Conservation (phyloP, 768 basidiomycete species). For the Auriculariales sp. region DNA sequence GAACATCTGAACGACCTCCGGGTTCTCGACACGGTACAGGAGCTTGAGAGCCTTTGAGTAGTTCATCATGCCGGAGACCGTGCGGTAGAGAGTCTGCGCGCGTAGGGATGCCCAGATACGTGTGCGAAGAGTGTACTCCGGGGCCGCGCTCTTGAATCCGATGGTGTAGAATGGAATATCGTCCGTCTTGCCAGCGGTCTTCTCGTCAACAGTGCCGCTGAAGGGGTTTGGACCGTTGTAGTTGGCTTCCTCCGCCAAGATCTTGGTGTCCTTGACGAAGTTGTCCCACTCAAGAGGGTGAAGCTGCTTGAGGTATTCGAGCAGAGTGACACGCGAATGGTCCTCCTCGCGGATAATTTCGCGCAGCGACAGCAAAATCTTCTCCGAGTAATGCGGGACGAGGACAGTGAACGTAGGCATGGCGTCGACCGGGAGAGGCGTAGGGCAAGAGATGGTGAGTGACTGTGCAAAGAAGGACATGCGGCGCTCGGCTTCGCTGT, state of each 20-base stretch:
- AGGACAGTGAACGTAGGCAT: constrained; percentile 99
- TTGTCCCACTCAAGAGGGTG: constrained; percentile 99
- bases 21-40: constrained; percentile 98
- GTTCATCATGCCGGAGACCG: constrained; percentile 99
- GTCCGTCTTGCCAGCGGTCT: constrained; percentile 68
- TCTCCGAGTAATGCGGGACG: constrained; percentile 97
- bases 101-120: constrained; percentile 98
- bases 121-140: constrained; percentile 95
- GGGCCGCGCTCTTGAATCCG: constrained; percentile 97
- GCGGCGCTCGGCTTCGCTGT: constrained; percentile 90
- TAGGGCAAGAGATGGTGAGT: constrained; percentile 86
- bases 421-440: constrained; percentile 90
- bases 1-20: constrained; percentile 93
- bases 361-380: constrained; percentile 91
- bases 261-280: constrained; percentile 99
- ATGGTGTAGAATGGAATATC: constrained; percentile 97
- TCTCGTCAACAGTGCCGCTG: constrained; percentile 50
- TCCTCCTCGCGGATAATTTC: constrained; percentile 99
- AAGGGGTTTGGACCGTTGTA: constrained; percentile 67
- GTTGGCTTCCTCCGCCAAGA: constrained; percentile 88
- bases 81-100: constrained; percentile 95
- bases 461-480: constrained; percentile 99
- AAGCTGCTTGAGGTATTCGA: constrained; percentile 96
- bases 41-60: constrained; percentile 99
- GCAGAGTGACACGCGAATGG: constrained; percentile 88